A percentile compares a stretch with the other conserved stretches of the same genome.
Evolutionary conservation across 2,329 filamentous ascomycete species (phyloP).

Genomic region (Phyllosticta citriasiana): DNA sequence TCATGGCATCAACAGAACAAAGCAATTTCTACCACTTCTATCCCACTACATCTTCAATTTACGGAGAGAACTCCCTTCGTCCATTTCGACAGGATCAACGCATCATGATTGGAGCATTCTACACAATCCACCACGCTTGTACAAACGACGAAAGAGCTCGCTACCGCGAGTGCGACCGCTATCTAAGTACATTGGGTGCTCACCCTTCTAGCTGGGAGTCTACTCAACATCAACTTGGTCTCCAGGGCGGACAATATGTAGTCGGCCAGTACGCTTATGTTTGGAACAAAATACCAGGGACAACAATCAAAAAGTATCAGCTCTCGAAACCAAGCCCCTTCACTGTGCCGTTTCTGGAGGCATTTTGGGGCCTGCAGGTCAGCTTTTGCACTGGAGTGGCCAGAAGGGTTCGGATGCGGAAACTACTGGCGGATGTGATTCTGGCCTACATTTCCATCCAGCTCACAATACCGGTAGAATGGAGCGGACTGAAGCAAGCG

Average conservation of each 20-base stretch:
- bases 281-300: slow-evolving; percentile 7
- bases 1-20: not conserved
- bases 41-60: too few relatives aligned
- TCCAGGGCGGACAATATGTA: slow-evolving; percentile 11
- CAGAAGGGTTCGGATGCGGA: slow-evolving; percentile 13
- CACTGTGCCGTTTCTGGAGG: slow-evolving; percentile 7
- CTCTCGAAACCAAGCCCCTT: slow-evolving; percentile 5
- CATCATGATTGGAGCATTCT: not conserved
- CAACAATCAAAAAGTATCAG: slow-evolving; percentile 3
- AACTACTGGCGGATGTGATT: slow-evolving; percentile 14
- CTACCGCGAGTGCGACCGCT: not conserved
- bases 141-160: not conserved
- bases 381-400: slow-evolving; percentile 18
- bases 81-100: not conserved
- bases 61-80: not conserved
- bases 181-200: slow-evolving; percentile 1
- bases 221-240: slow-evolving; percentile 7
- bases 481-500: not conserved
- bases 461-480: not conserved
- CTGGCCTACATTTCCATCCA: not conserved
- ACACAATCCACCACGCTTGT: not conserved
- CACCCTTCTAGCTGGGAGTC: not conserved
- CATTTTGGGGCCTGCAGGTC: slow-evolving; percentile 15
- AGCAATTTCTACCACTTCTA: not conserved
- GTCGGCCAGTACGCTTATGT: not conserved